Evolutionary conservation across 257 asterid genomes (phyloP), one percentile per base, ranked within the genome.

Genomic region (Vinca minor): DNA sequence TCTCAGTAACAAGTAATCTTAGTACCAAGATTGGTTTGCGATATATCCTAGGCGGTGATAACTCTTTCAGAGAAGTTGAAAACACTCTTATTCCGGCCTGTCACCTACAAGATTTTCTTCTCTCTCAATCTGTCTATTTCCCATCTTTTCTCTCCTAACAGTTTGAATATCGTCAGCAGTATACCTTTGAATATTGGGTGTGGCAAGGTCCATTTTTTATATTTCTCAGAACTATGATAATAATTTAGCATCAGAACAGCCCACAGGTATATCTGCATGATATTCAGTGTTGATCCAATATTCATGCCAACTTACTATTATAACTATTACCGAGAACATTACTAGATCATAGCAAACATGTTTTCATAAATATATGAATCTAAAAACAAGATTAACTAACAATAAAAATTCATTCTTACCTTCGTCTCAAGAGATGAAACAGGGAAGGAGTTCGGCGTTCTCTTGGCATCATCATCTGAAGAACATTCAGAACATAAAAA

Each of bases 401-500:
- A 42, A 21, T 31, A 29, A 59, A 35, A 3, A 21, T 20, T 35
- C 29, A 52, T 36, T 20, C 58, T 63, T 64, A 79, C 90, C 87
- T 81, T 82, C 5, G 60, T 70, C 63, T 85, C 94, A 56, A 70
- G 77, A 72, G 85, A 59, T 38, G 88, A 84, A 64, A 54, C 84
- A 46, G 85, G 95, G 68, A 84, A 82, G 15, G 95, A 79, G 82
- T 81, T 82, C 79, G 81, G 55, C 60, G 95, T 75, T 73, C 87
- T 85, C 68, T 79, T 86, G 50, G 78, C 60, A 12, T 84, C 96
- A 49, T 88, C 95, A n/a, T 88, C 61, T 1, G 61, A 55, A 17
- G 61, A 79, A 75, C 96, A 88, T 67, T 88, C 96, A 23, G 87
- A 76, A 74, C 96, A 88, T 78, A 88, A 39, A 79, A 85, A 88